Evolutionary conservation across 345 rosid genomes (phyloP).

Genomic region (Brassica cretica): DNA sequence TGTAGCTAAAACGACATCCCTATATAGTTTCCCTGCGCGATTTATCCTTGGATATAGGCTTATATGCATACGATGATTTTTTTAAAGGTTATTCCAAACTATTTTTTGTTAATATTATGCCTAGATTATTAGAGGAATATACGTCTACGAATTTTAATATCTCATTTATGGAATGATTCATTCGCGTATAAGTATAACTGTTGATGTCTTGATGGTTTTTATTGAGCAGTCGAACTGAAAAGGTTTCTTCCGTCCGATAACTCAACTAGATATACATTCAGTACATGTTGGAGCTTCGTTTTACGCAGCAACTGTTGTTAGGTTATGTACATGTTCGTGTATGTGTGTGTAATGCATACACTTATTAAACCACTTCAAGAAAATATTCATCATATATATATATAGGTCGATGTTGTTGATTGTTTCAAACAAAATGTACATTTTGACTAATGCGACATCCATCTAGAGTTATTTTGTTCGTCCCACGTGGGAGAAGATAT

Average conservation of each 20-base stretch:
- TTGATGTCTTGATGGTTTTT: constrained; percentile 3
- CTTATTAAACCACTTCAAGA: neutral
- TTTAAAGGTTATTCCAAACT: constrained; percentile 24
- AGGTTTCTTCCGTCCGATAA: neutral
- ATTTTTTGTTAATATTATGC: neutral
- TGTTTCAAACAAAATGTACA: neutral
- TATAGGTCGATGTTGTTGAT: neutral
- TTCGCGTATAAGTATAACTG: neutral
- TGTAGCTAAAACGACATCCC: constrained; percentile 48
- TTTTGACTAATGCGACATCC: neutral
- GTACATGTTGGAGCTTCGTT: neutral
- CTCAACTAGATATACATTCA: neutral
- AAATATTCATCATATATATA: constrained; percentile 6
- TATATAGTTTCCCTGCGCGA: constrained; percentile 37
- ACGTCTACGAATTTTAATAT: neutral
- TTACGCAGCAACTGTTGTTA: neutral
- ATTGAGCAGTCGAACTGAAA: neutral
- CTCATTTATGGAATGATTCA: neutral
- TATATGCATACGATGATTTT: constrained; percentile 24
- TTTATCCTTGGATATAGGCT: constrained; percentile 55
- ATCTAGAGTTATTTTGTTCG: constrained; percentile 2
- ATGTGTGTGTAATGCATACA: neutral
- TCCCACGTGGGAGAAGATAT: constrained; percentile 30
- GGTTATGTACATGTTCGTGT: neutral
- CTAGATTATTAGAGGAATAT: constrained; percentile 9